phyloP scores from a whole-genome alignment of 768 basidiomycete species.

The Lactarius pseudohatsudake region DNA sequence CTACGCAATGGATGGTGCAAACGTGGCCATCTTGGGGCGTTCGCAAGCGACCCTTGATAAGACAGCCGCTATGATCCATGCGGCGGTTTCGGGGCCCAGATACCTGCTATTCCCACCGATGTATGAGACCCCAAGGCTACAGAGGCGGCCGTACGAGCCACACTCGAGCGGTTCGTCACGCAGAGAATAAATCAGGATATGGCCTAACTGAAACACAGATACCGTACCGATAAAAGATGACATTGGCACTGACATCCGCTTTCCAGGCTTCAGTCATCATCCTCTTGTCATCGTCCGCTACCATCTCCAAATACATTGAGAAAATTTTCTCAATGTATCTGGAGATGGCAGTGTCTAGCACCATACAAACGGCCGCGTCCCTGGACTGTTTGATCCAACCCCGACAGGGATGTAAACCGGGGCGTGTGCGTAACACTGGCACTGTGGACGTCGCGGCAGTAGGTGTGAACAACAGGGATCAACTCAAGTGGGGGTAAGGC shows the following conservation, averaged over 20 bases:
- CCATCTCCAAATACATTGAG: no score
- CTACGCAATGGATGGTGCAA: slow-evolving; percentile 23
- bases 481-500: background rate
- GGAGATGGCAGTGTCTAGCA: background rate
- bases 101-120: no score
- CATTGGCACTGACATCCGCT: no score
- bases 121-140: no score
- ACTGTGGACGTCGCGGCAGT: background rate
- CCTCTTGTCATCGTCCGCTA: no score
- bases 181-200: no score
- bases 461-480: background rate
- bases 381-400: background rate
- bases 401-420: background rate
- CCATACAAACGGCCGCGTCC: background rate
- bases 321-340: no score
- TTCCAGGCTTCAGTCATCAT: no score
- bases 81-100: slow-evolving; percentile 1
- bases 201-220: no score
- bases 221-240: no score
- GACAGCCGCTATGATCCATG: slow-evolving; percentile 17
- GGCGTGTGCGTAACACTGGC: background rate
- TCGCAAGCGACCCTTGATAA: slow-evolving; percentile 16
- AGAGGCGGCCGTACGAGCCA: no score
- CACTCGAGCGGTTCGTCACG: no score
- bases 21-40: slow-evolving; percentile 20